Evolutionary conservation across 169 alveolate species (phyloP).

Genomic region (Amoebophrya sp.): DNA sequence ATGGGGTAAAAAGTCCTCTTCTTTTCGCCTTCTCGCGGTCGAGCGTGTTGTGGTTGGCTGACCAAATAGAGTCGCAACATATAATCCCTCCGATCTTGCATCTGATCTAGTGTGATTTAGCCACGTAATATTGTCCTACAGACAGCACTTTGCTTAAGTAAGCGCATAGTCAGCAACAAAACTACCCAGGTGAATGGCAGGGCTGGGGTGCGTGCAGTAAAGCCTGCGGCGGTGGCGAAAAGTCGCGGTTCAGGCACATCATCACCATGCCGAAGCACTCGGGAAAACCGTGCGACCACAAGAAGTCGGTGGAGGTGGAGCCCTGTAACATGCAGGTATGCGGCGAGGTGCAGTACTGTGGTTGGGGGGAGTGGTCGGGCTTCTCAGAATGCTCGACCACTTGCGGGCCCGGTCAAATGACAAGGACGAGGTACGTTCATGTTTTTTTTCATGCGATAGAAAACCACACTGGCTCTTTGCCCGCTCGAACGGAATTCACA

Average conservation of each 20-base stretch:
- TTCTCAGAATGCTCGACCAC: not conserved
- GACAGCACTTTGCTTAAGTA: no score
- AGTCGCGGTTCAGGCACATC: not conserved
- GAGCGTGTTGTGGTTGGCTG: no score
- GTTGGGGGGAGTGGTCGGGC: not conserved
- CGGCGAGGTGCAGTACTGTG: slow-evolving; percentile 4
- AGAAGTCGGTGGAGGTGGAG: not conserved
- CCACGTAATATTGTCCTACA: no score
- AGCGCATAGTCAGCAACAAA: no score
- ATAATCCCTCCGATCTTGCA: no score
- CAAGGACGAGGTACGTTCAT: not conserved
- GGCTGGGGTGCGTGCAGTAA: not conserved
- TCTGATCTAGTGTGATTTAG: no score
- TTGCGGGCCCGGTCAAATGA: not conserved
- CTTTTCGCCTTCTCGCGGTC: no score
- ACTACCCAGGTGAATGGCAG: not conserved
- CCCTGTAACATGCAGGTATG: not conserved
- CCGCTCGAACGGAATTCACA: no score
- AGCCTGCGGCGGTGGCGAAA: not conserved
- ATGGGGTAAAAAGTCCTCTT: not conserved
- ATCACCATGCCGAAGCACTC: not conserved
- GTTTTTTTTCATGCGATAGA: no score
- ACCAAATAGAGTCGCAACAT: no score
- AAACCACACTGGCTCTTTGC: no score
- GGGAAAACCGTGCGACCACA: not conserved